These are phyloP conservation scores for Fusarium sp. DNA, from an alignment of 2,329 filamentous ascomycete species.

Conservation along the genomic window DNA sequence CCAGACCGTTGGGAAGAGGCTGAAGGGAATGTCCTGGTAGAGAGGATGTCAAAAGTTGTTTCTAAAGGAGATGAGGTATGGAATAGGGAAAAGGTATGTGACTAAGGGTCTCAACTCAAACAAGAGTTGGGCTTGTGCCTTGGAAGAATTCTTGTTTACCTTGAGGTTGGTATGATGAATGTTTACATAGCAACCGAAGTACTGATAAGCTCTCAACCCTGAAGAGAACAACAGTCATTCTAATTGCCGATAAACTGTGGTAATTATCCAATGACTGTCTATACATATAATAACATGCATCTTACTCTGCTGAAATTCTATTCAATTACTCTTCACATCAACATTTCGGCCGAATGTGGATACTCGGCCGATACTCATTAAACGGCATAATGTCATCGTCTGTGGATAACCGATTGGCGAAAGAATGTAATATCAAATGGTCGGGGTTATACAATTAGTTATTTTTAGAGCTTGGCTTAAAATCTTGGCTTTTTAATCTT, in stretches of 20 bases:
- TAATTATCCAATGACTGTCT: not conserved
- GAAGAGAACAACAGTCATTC: too few species aligned
- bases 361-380: slow-evolving; percentile 7
- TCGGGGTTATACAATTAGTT: not conserved
- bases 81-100: not conserved
- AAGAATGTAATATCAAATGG: not conserved
- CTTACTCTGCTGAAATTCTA: not conserved
- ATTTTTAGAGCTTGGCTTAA: slow-evolving; percentile 3
- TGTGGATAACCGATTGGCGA: slow-evolving; percentile 7
- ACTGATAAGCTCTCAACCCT: not conserved
- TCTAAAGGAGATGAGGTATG: not conserved
- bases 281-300: not conserved
- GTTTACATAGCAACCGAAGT: slow-evolving; percentile 5
- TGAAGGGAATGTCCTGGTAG: slow-evolving; percentile 14
- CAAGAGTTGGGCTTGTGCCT: not conserved
- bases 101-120: not conserved
- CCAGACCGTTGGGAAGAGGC: not conserved
- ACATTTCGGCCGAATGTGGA: not conserved
- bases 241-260: not conserved
- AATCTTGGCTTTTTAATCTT: not conserved
- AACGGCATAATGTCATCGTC: slow-evolving; percentile 7
- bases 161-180: not conserved
- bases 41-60: not conserved
- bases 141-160: not conserved
- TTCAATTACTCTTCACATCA: not conserved